These are phyloP conservation scores for Coniochaeta sp. DNA, from an alignment of 2,329 filamentous ascomycete species.

Conservation along the genomic window DNA sequence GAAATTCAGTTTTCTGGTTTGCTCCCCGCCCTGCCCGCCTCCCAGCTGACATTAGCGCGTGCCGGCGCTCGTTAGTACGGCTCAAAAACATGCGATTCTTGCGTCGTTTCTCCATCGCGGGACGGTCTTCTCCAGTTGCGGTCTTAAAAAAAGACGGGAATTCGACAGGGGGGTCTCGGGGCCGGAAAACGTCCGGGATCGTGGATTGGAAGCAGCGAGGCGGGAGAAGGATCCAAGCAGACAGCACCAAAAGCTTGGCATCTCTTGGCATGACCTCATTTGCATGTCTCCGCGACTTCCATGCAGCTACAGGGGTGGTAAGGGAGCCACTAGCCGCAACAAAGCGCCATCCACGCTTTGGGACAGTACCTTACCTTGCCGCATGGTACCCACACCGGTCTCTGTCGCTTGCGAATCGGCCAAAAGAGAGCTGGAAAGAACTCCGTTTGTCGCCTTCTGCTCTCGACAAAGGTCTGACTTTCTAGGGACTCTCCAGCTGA, in stretches of 20 bases:
- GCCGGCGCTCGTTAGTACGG: background rate
- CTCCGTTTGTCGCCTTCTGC: background rate
- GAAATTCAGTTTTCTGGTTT: background rate
- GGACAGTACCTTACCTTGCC: background rate
- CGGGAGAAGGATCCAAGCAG: background rate
- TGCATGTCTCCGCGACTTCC: background rate
- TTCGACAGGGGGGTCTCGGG: background rate
- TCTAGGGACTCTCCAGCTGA: background rate
- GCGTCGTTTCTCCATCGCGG: background rate
- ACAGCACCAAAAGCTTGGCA: background rate
- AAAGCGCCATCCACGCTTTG: background rate
- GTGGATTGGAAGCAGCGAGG: background rate
- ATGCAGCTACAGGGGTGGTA: background rate
- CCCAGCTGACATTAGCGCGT: background rate
- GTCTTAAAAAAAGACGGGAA: background rate
- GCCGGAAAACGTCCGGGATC: background rate
- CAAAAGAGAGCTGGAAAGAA: background rate
- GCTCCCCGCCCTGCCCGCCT: too few species aligned
- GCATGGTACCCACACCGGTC: background rate
- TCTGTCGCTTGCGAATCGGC: background rate
- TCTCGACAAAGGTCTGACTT: too few species aligned
- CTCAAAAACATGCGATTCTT: background rate
- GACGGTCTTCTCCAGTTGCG: background rate
- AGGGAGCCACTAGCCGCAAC: too few species aligned
- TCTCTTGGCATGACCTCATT: constrained; percentile 1